Conservation (phyloP, 352 stramenopile species). For the Globisporangium uncinulatum region DNA sequence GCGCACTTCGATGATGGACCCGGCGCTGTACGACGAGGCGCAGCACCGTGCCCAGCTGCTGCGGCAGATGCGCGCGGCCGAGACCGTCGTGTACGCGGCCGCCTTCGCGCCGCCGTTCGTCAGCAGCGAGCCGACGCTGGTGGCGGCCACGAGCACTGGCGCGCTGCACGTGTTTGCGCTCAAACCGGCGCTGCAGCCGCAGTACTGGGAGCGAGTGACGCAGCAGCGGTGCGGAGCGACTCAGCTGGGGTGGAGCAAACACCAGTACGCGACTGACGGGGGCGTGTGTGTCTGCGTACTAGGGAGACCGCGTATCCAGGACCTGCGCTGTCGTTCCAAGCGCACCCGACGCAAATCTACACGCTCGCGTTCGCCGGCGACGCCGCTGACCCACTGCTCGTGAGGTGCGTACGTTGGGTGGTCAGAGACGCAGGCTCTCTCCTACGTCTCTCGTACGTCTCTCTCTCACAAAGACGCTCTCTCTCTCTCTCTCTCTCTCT, state of each 20-base stretch:
- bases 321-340: constrained; percentile 55
- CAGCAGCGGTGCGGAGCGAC: constrained; percentile 22
- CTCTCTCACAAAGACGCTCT: not conserved
- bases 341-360: constrained; percentile 72
- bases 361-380: constrained; percentile 63
- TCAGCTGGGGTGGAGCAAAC: not conserved
- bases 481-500: not conserved
- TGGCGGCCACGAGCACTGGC: constrained; percentile 64
- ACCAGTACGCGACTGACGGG: not conserved
- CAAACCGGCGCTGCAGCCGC: constrained; percentile 28
- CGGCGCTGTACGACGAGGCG: constrained; percentile 51
- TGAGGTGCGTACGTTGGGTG: too few species aligned
- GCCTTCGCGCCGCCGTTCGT: constrained; percentile 35
- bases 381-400: constrained; percentile 37
- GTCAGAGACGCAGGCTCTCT: too few species aligned
- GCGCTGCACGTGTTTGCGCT: constrained; percentile 55
- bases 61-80: constrained; percentile 42
- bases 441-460: too few species aligned
- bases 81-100: constrained; percentile 49
- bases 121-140: constrained; percentile 31
- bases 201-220: constrained; percentile 45
- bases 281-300: not conserved
- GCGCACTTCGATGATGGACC: constrained; percentile 29
- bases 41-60: constrained; percentile 41
- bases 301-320: constrained; percentile 37